phyloP scores from a whole-genome alignment of 2,329 filamentous ascomycete genomes.

The Alternaria sp. region DNA sequence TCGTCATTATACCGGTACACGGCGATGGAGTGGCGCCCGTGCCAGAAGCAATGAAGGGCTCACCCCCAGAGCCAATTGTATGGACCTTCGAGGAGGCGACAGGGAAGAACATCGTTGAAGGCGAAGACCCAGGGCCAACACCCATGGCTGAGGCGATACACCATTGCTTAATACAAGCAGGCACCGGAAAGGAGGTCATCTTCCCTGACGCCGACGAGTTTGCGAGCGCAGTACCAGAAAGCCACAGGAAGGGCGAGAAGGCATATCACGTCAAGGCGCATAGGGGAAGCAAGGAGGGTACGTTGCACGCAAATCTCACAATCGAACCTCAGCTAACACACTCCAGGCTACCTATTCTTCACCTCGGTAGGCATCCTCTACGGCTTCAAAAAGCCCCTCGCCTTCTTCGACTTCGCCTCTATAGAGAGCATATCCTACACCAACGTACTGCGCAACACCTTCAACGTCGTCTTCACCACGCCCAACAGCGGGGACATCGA shows the following conservation, averaged over 20 bases:
- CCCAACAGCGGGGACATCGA: slow-evolving; percentile 62
- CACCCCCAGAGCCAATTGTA: slow-evolving; percentile 62
- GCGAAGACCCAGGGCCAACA: slow-evolving; percentile 50
- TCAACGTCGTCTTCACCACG: slow-evolving; percentile 66
- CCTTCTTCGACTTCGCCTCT: slow-evolving; percentile 66
- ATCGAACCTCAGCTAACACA: slow-evolving; percentile 13
- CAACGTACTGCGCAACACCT: slow-evolving; percentile 68
- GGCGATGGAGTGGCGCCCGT: slow-evolving; percentile 57
- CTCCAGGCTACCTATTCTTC: slow-evolving; percentile 67
- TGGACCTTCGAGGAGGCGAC: slow-evolving; percentile 65
- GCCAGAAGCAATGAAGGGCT: slow-evolving; percentile 48
- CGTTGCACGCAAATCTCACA: slow-evolving; percentile 4
- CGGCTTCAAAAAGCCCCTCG: slow-evolving; percentile 70
- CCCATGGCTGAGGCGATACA: slow-evolving; percentile 55
- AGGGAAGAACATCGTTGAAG: slow-evolving; percentile 52
- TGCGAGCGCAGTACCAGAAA: slow-evolving; percentile 64
- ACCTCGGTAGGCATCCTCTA: slow-evolving; percentile 67
- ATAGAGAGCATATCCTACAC: slow-evolving; percentile 69
- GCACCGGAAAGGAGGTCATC: slow-evolving; percentile 56
- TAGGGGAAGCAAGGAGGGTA: slow-evolving; percentile 70
- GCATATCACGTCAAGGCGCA: slow-evolving; percentile 70
- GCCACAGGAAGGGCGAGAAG: slow-evolving; percentile 67
- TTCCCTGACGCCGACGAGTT: slow-evolving; percentile 65
- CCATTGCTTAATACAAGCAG: slow-evolving; percentile 52
- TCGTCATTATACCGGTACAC: slow-evolving; percentile 63